Evolutionary conservation across 352 stramenopile genomes (phyloP), one percentile per base, ranked within the genome.

Genomic region (Thalassiosira hispida): DNA sequence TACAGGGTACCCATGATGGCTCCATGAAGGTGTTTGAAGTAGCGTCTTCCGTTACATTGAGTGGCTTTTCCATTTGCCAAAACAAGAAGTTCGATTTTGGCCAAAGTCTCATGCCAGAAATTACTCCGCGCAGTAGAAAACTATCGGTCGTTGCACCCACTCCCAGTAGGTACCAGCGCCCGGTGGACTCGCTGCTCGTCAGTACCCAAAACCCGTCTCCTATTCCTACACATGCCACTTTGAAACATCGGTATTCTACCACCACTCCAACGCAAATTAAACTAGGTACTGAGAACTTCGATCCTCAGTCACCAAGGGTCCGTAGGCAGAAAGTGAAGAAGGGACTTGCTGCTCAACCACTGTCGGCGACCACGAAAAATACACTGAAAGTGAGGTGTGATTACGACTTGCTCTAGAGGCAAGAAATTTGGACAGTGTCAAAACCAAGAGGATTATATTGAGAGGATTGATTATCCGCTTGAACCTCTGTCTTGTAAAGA

Each of bases 151-250:
- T 23, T 44, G 25, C 52, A 2, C 14, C 52, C 1, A 60, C 52
- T 27, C 52, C 52, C 14, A 60, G 52, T 60, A 60, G 52, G 20
- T 60, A 60, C 25, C 23, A 60, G 12, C 52, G 52, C 14, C 52
- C 52, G 22, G 27, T 60, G 1, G 52, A 60, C 27, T 60, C 52
- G 11, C 25, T 60, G 14, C 52, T 60, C 12, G 44, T 23, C 25
- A 53, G 20, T 53, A 5, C 2, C n/a, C 14, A 53, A 3, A 27
- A 53, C 5, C 52, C 52, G 18, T 44, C 52, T 44, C 52, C 52
- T 22, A 44, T 60, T 25, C 5, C 27, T 42, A 40, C 23, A 23
- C 40, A 60, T 60, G 52, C 25, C 23, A 44, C 0, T 0, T 60
- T 35, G 0, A 60, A 38, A 42, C 5, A 60, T 23, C 23, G 12